Base-by-base conservation (phyloP, 768 basidiomycete genomes). In the Phylloporus arenicola region DNA sequence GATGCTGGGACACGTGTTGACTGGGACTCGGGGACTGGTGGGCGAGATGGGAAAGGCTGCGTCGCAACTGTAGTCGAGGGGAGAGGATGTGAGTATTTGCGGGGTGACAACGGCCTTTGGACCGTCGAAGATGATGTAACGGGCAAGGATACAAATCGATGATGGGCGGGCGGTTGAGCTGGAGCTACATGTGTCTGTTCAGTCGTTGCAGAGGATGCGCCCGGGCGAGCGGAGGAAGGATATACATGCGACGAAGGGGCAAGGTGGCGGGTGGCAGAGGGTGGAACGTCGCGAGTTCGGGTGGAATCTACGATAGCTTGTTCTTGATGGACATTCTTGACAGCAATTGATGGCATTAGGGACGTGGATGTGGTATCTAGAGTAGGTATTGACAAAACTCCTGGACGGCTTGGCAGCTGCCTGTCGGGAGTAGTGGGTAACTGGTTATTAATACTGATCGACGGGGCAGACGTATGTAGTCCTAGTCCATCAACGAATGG, bases 141-240 rank as follows among this genome's bases (percentile, higher is more conserved):
- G 33, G 72, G 75, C 40, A 72, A 47, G 22, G 74, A 74, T 58
- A 58, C 64, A 52, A 68, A 60, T 52, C 70, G 72, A 25, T 70
- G 54, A 49, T 75, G 75, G 40, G 41, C 37, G 37, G 53, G 46
- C 9, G 54, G 48, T 51, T 65, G 68, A 12, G 39, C 43, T 51
- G 62, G 48, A 33, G 50, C 39, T 54, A 58, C 56, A 48, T 62
- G 53, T 44, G 48, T 51, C n/a, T 57, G 63, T 50, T 56, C 58
- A 46, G 48, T 58, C 39, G 29, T 50, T 50, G 60, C 30, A 37
- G 58, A 53, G 30, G 61, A 53, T 30, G 47, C 34, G n/a, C 43
- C 50, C 19, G 61, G 53, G 11, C 63, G 69, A 51, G 60, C 14
- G 7, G 57, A 51, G n/a, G 51, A 41, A 46, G 60, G 54, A 48